Base-by-base conservation (phyloP, 192 early-diverging fungal species). In the Backusella westeae region DNA sequence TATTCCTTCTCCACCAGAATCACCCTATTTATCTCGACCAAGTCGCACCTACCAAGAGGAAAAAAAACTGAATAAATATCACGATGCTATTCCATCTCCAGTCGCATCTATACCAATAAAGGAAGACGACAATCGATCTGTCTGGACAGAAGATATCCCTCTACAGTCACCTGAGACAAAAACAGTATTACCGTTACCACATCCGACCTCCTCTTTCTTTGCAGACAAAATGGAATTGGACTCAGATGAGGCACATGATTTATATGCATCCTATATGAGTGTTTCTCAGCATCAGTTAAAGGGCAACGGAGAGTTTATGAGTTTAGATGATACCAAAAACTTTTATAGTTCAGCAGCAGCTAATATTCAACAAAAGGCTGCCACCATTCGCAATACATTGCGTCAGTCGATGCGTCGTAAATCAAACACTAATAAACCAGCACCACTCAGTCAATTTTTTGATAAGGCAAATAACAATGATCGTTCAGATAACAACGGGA, bases 221-320 rank as follows among this genome's bases (percentile, higher is more conserved):
- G 46, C 75, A 39, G 75, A 76, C 42, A 76, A 76, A 56, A 49
- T 76, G 49, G 75, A 76, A 59, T 36, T 75, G 39, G 56, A 75
- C 41, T 75, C 74, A n/a, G 36, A 44, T 34, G 75, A 76, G 32
- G 75, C 67, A n/a, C 34, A 68, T 46, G 75, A 76, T 10, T 23
- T 76, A 23, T 76, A 70, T 44, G 19, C n/a, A 23, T 67, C 41
- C 6, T 69, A 67, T 70, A 49, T 76, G 75, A 69, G 35, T 36
- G 52, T 73, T 6, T 32, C 56, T 3, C 36, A 34, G 23, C 49
- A 44, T 7, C 34, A 70, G 59, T 14, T 38, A 68, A 74, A 74
- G 34, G 39, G 32, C 6, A 44, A 8, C 3, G 39, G 70, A 10
- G 74, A 56, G n/a, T 75, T 67, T 69, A 66, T 75, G 67, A 66